Evolutionary conservation across 345 rosid genomes (phyloP).

Genomic region (Clausena lansium): DNA sequence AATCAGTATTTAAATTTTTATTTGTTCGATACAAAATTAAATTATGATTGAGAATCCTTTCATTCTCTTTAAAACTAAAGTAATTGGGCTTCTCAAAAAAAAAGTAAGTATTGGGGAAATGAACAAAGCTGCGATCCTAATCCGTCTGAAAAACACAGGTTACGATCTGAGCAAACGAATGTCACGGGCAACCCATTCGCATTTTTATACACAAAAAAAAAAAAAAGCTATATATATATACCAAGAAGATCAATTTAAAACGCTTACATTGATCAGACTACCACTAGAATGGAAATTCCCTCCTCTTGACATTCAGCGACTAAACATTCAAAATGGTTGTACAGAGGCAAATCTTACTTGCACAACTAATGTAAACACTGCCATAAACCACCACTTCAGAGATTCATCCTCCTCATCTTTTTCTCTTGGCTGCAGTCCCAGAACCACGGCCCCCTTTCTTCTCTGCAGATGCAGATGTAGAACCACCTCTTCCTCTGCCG

Average conservation of each 20-base stretch:
- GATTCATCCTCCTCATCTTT: slow-evolving; percentile 38
- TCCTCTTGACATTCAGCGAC: neutral
- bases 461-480: slow-evolving; percentile 26
- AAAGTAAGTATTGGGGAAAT: no score
- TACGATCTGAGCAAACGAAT: no score
- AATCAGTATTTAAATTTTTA: no score
- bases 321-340: neutral
- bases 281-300: neutral
- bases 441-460: slow-evolving; percentile 42
- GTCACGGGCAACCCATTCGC: neutral
- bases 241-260: no score
- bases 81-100: no score
- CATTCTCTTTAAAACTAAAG: no score
- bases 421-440: slow-evolving; percentile 59
- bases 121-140: no score
- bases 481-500: slow-evolving; percentile 61
- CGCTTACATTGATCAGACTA: neutral
- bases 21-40: no score
- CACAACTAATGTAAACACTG: neutral
- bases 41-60: no score
- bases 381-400: neutral
- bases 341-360: neutral
- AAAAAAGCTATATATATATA: no score
- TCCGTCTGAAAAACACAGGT: no score
- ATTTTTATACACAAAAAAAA: no score